Percentiles rank a stretch among this genome's conserved stretches.
Conservation (phyloP, 2,329 filamentous ascomycete species). For the Sodiomyces alkalinus region DNA sequence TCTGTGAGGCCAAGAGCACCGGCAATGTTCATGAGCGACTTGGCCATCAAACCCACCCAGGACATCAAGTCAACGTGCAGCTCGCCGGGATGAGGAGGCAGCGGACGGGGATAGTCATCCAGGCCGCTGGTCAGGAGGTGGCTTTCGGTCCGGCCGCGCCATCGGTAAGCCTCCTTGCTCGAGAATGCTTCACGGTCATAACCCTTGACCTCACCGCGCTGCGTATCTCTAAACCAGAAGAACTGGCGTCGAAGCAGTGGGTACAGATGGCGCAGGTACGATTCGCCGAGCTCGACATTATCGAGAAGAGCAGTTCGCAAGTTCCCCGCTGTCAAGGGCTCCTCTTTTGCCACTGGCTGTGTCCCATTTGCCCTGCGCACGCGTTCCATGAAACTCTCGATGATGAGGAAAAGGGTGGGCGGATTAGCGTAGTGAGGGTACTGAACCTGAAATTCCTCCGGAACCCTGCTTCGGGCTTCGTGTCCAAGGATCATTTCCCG, state of each 20-base stretch:
- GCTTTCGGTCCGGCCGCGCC: conserved; percentile 74
- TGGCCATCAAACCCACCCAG: conserved; percentile 95
- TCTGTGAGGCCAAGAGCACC: conserved; percentile 59
- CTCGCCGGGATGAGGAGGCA: conserved; percentile 90
- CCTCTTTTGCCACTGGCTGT: conserved; percentile 25
- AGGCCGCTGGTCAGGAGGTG: conserved; percentile 89
- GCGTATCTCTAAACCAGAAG: conserved; percentile 88
- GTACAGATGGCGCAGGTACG: conserved; percentile 65
- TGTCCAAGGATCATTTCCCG: conserved; percentile 87
- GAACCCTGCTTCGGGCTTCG: conserved; percentile 91
- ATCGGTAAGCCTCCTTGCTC: conserved; percentile 83
- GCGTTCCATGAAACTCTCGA: conserved; percentile 73
- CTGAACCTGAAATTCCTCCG: conserved; percentile 80
- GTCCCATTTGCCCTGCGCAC: conserved; percentile 42
- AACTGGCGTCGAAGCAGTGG: conserved; percentile 81
- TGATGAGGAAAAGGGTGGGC: conserved; percentile 79
- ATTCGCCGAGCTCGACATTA: conserved; percentile 49
- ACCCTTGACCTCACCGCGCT: conserved; percentile 74
- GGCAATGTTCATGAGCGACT: conserved; percentile 69
- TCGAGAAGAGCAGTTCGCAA: conserved; percentile 51
- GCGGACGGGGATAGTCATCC: conserved; percentile 88
- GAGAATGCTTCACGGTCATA: conserved; percentile 86
- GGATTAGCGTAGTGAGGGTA: conserved; percentile 98
- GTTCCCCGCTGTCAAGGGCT: conserved; percentile 23
- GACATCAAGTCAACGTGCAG: conserved; percentile 87